Conservation (phyloP, 805 yeast species). For the Clavispora fructus region DNA sequence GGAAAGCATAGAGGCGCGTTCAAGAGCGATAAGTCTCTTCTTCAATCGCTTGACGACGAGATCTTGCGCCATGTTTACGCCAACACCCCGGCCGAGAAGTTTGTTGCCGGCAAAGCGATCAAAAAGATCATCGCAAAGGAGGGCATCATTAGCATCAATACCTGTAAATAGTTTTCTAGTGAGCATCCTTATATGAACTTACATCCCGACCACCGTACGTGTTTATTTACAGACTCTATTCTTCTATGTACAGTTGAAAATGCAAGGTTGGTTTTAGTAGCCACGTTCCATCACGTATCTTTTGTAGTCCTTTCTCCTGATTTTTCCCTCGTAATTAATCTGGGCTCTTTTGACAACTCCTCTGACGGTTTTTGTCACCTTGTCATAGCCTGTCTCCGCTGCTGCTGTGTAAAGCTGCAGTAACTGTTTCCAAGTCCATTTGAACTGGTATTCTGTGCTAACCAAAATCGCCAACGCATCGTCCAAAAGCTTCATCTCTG, state of each 20-base stretch:
- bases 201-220: background rate
- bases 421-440: constrained; percentile 54
- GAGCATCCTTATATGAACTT: background rate
- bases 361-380: constrained; percentile 24
- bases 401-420: constrained; percentile 26
- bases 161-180: constrained; percentile 10
- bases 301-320: constrained; percentile 30
- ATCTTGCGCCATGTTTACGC: constrained; percentile 43
- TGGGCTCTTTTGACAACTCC: constrained; percentile 34
- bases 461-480: constrained; percentile 69
- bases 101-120: constrained; percentile 37
- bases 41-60: constrained; percentile 30
- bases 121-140: constrained; percentile 54
- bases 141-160: constrained; percentile 42
- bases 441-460: constrained; percentile 62
- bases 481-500: constrained; percentile 47
- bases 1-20: constrained; percentile 60
- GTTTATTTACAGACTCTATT: constrained; percentile 3
- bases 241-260: constrained; percentile 1
- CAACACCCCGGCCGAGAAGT: constrained; percentile 21
- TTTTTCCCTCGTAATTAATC: constrained; percentile 33
- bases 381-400: constrained; percentile 26
- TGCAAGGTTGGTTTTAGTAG: constrained; percentile 13
- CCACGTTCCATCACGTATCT: constrained; percentile 28
- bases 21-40: constrained; percentile 34